phyloP scores from a whole-genome alignment of 1,139 yeast species.

The Hyphopichia fennica region DNA sequence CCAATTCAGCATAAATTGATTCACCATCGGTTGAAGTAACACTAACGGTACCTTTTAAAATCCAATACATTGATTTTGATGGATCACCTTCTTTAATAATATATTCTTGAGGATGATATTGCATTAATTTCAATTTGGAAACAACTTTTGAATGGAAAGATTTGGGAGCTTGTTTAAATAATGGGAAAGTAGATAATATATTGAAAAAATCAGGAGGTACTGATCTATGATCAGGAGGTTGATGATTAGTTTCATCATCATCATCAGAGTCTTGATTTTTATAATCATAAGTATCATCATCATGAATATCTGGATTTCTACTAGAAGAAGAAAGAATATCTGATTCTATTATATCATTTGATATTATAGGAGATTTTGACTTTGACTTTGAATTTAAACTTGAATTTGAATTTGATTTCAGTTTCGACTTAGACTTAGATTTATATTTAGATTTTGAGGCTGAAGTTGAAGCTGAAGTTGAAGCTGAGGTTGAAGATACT shows the following conservation, averaged over 20 bases:
- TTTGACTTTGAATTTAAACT: neutral
- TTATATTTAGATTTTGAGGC: too few species aligned
- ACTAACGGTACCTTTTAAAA: slow-evolving; percentile 68
- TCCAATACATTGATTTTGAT: slow-evolving; percentile 80
- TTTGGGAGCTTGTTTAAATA: slow-evolving; percentile 65
- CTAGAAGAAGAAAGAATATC: slow-evolving; percentile 5
- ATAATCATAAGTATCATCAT: slow-evolving; percentile 9
- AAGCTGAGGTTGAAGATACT: too few species aligned
- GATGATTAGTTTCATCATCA: too few species aligned
- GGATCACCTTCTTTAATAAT: slow-evolving; percentile 72
- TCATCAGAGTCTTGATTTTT: slow-evolving; percentile 9
- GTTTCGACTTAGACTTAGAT: too few species aligned
- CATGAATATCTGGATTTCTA: slow-evolving; percentile 4
- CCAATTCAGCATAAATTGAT: slow-evolving; percentile 66
- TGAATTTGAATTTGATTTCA: too few species aligned
- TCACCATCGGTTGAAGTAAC: slow-evolving; percentile 79
- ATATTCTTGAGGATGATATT: slow-evolving; percentile 65
- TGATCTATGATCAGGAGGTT: slow-evolving; percentile 8
- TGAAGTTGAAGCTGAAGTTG: too few species aligned
- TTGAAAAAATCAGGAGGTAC: slow-evolving; percentile 56
- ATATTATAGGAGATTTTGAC: neutral
- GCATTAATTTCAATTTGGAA: slow-evolving; percentile 56
- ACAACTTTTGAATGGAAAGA: slow-evolving; percentile 62
- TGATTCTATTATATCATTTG: slow-evolving; percentile 1
- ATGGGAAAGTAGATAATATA: slow-evolving; percentile 56